phyloP scores from a whole-genome alignment of 1,284 basidiomycete genomes.

The Violaceomyces palustris region DNA sequence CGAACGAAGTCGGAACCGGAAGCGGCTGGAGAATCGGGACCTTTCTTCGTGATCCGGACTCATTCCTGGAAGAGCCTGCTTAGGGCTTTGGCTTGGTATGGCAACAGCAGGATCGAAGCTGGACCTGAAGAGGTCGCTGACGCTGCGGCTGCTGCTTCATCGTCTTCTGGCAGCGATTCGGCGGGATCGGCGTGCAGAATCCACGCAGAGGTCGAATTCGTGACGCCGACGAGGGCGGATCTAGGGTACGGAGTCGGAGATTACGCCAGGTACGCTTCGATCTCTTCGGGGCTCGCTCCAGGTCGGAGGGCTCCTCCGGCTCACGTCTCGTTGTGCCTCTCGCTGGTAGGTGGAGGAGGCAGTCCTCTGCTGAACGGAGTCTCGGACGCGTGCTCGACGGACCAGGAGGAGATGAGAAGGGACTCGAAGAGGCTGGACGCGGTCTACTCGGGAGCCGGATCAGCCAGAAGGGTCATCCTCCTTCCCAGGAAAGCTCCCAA shows the following conservation, averaged over 20 bases:
- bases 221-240: conserved; percentile 25
- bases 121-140: conserved; percentile 26
- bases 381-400: conserved; percentile 17
- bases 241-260: conserved; percentile 11
- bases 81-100: conserved; percentile 40
- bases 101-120: conserved; percentile 35
- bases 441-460: conserved; percentile 25
- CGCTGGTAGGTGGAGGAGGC: conserved; percentile 5
- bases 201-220: conserved; percentile 34
- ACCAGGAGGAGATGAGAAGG: conserved; percentile 13
- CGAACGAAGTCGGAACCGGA: too few species aligned
- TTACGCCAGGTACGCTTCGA: conserved; percentile 9
- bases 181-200: conserved; percentile 5
- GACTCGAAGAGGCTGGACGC: conserved; percentile 30
- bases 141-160: conserved; percentile 1
- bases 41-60: conserved; percentile 32
- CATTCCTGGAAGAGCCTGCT: conserved; percentile 37
- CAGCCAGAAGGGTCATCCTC: conserved; percentile 23
- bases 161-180: conserved; percentile 1
- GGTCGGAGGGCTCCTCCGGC: conserved; percentile 6
- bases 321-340: conserved; percentile 36
- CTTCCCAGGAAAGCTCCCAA: conserved; percentile 23
- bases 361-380: background rate
- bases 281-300: conserved; percentile 4
- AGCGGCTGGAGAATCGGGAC: background rate